Conservation (phyloP, 2,329 filamentous ascomycete genomes). For the Coleophoma eucalyptorum region DNA sequence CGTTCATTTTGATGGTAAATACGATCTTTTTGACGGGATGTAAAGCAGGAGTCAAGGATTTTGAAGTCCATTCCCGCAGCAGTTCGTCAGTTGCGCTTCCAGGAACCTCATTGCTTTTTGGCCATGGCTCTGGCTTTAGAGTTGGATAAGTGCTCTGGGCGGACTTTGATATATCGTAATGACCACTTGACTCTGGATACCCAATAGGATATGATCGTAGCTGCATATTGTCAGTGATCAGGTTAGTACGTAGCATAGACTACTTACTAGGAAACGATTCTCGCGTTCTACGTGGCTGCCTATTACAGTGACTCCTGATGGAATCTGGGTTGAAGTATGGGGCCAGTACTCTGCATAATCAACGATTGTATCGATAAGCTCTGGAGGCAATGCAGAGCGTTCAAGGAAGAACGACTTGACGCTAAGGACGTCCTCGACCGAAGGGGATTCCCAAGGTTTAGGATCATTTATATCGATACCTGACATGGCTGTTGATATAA, state of each 20-base stretch:
- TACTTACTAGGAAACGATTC: slow-evolving; percentile 37
- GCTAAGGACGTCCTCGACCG: slow-evolving; percentile 43
- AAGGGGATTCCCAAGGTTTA: slow-evolving; percentile 6
- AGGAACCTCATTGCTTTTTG: not conserved
- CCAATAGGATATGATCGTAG: slow-evolving; percentile 25
- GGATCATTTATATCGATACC: not conserved
- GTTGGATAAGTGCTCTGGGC: slow-evolving; percentile 3
- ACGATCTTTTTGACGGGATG: slow-evolving; percentile 57
- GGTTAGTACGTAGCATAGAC: not conserved
- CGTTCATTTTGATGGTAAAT: slow-evolving; percentile 52
- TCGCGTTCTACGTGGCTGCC: slow-evolving; percentile 19
- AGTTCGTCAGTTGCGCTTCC: slow-evolving; percentile 15
- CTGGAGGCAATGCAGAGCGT: slow-evolving; percentile 42
- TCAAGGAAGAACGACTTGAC: slow-evolving; percentile 44
- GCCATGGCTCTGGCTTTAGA: slow-evolving; percentile 10
- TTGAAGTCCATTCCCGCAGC: slow-evolving; percentile 11
- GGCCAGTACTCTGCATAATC: slow-evolving; percentile 63
- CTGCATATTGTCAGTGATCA: slow-evolving; percentile 10
- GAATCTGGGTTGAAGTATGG: slow-evolving; percentile 32
- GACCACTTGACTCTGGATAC: not conserved
- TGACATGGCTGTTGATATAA: not conserved
- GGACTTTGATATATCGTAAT: slow-evolving; percentile 4
- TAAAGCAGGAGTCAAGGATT: slow-evolving; percentile 16
- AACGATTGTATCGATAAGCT: slow-evolving; percentile 52
- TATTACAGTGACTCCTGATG: slow-evolving; percentile 5